A percentile compares a stretch with the other conserved stretches of the same genome.
Conservation (phyloP, 1,284 basidiomycete genomes). For the Microbotryum scabiosae region DNA sequence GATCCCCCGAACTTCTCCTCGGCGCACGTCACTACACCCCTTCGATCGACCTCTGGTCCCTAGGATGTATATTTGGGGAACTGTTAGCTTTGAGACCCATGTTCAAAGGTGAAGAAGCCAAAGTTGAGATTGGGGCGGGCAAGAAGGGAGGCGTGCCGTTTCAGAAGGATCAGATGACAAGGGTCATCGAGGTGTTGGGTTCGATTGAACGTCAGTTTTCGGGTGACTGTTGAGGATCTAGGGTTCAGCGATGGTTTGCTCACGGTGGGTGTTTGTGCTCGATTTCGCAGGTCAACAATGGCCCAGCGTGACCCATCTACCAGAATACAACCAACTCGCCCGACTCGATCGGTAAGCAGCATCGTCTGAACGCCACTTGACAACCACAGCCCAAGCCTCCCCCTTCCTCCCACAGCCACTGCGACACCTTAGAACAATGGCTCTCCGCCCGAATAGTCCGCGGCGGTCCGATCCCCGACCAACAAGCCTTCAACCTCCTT, state of each 20-base stretch:
- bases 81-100: constrained; percentile 86
- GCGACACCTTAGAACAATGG: constrained; percentile 66
- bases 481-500: constrained; percentile 68
- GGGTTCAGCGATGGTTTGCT: background rate
- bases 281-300: constrained; percentile 62
- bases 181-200: constrained; percentile 91
- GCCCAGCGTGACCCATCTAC: constrained; percentile 78
- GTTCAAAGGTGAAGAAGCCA: constrained; percentile 98
- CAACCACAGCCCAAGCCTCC: background rate
- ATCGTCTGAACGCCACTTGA: constrained; percentile 6
- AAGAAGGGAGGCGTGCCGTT: constrained; percentile 58
- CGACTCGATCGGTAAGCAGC: constrained; percentile 56
- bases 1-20: constrained; percentile 86
- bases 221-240: background rate
- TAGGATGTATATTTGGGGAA: constrained; percentile 95
- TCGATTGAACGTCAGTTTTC: constrained; percentile 66
- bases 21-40: constrained; percentile 96
- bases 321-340: constrained; percentile 76
- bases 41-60: constrained; percentile 90
- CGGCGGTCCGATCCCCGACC: constrained; percentile 10
- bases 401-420: constrained; percentile 47
- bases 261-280: background rate
- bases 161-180: constrained; percentile 85
- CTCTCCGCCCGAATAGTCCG: constrained; percentile 46
- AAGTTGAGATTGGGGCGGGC: constrained; percentile 73